A percentile compares a stretch with the other conserved stretches of the same genome.
phyloP scores from a whole-genome alignment of 106 monocot genomes.

The Allium fistulosum region DNA sequence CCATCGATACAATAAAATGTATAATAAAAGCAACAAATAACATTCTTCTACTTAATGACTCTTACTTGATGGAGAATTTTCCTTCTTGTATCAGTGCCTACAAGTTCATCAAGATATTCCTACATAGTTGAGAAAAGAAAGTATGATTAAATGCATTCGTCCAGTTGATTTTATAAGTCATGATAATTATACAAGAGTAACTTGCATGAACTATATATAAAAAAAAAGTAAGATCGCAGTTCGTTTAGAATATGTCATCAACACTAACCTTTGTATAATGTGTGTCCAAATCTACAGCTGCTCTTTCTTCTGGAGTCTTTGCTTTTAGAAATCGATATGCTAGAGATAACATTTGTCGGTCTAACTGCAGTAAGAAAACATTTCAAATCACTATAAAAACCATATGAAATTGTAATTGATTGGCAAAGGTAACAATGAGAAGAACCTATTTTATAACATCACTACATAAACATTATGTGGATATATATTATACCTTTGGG shows the following conservation, averaged over 20 bases:
- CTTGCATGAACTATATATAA: no score
- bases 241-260: background rate
- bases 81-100: constrained; percentile 71
- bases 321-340: constrained; percentile 83
- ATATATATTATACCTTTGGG: constrained; percentile 54
- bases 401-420: background rate
- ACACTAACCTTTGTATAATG: constrained; percentile 78
- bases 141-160: background rate
- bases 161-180: background rate
- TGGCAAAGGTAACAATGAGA: background rate
- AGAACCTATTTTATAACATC: no score
- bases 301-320: constrained; percentile 90
- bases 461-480: background rate
- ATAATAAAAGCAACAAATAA: background rate
- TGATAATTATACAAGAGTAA: background rate
- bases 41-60: background rate
- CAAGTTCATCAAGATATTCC: constrained; percentile 89
- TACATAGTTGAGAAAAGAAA: constrained; percentile 16
- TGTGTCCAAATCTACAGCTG: constrained; percentile 84
- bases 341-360: constrained; percentile 69
- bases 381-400: background rate
- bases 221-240: background rate
- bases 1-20: background rate
- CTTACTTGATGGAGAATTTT: constrained; percentile 77
- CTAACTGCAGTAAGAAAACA: constrained; percentile 34